Evolutionary conservation across 2,329 filamentous ascomycete genomes (phyloP), one percentile per base, ranked within the genome.

Genomic region (Fusarium robinianum): DNA sequence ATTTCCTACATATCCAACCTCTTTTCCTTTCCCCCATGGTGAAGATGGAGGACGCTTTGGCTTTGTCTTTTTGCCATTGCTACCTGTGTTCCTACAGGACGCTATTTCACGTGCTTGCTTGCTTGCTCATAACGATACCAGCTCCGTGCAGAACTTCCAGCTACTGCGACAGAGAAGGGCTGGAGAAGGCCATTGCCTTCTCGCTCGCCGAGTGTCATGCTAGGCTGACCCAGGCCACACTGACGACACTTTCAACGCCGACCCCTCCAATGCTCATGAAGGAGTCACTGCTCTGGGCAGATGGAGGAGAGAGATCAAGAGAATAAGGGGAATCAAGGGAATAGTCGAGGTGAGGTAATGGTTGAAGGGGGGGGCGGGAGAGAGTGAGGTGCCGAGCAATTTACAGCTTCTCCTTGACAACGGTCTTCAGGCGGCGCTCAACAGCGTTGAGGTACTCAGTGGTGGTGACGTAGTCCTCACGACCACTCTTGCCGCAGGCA

Each of bases 371-470:
- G 41, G 32, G 31, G 33, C 16, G 29, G 35, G 27, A 27, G 29
- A 40, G 32, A 26, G 40, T 24, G 32, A 45, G 35, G 41, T 43
- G 36, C 19, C 17, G 30, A 46, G 12, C 32, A 17, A 32, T 62
- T 67, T 76, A 90, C 73, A 90, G 69, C 81, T 90, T 90, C 73
- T 84, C 78, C 77, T 86, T 87, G 63, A 96, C 75, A 60, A 83
- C 83, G 55, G 75, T 75, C 83, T 92, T 91, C 75, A 99, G 79
- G 65, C 90, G 79, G 72, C 83, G 85, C 84, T 97, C 92, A 36
- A 97, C 92, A 26, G 92, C 92, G 65, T 87, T 82, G 66, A 99
- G 75, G 76, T 97, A 99, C 76, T 95, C 87, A 60, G 78, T 81
- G 45, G 92, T 97, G 39, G 90, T 96, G 60, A 95, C 94, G 74